phyloP scores from a whole-genome alignment of 2,329 filamentous ascomycete species.

The Fusarium liriodendri region DNA sequence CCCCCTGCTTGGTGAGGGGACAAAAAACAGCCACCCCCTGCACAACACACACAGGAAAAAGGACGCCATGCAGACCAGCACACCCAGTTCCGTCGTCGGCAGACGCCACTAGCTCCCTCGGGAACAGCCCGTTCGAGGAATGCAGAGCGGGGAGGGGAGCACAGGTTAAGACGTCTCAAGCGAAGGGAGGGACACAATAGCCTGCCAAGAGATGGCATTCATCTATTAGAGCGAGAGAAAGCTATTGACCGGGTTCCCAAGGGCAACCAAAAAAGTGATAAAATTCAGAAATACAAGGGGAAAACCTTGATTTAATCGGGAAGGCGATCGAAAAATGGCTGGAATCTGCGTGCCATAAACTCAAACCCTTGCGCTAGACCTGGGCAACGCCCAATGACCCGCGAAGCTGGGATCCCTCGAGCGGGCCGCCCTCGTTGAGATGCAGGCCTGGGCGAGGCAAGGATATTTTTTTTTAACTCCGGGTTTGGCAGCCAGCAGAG shows the following conservation, averaged over 20 bases:
- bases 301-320: not conserved
- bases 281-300: not conserved
- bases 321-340: conserved; percentile 14
- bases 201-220: conserved; percentile 3
- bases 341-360: conserved; percentile 23
- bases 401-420: conserved; percentile 24
- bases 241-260: not conserved
- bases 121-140: conserved; percentile 43
- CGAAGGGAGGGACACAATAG: conserved; percentile 7
- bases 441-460: not conserved
- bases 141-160: conserved; percentile 15
- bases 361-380: conserved; percentile 11
- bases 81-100: conserved; percentile 20
- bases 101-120: conserved; percentile 39
- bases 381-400: conserved; percentile 12
- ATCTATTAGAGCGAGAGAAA: not conserved
- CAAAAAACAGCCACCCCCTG: conserved; percentile 25
- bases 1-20: not conserved
- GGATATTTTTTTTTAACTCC: not conserved
- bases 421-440: conserved; percentile 6
- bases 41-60: conserved; percentile 19
- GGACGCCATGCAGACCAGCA: conserved; percentile 1
- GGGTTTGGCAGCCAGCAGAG: not conserved
- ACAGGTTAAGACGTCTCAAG: conserved; percentile 4
- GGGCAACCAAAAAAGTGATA: not conserved